A percentile compares a stretch with the other conserved stretches of the same genome.
Evolutionary conservation across 805 yeast genomes (phyloP).

Genomic region (Kuraishia floccosa): DNA sequence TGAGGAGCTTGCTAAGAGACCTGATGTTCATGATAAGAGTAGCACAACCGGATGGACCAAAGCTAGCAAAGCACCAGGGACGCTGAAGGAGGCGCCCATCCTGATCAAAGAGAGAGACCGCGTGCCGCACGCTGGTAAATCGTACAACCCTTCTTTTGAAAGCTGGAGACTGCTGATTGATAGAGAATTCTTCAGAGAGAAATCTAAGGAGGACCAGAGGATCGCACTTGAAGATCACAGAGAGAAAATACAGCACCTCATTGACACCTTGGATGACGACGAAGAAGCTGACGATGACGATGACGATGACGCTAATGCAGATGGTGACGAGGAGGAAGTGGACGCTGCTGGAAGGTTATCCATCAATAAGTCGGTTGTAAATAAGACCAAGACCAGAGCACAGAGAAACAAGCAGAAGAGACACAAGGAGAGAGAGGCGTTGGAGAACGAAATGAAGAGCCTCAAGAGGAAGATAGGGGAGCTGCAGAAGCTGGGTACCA

Average conservation of each 20-base stretch:
- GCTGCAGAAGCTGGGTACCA: constrained; percentile 37
- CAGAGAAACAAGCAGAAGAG: constrained; percentile 64
- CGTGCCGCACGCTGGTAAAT: constrained; percentile 76
- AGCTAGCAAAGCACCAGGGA: constrained; percentile 43
- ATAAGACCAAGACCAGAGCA: constrained; percentile 64
- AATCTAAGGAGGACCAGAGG: constrained; percentile 54
- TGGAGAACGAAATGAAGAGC: constrained; percentile 41
- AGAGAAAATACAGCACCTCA: constrained; percentile 51
- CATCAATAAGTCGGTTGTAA: constrained; percentile 55
- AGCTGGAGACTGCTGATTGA: constrained; percentile 71
- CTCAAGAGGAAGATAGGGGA: constrained; percentile 52
- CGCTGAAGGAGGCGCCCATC: constrained; percentile 42
- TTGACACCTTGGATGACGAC: constrained; percentile 48
- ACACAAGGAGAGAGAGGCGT: constrained; percentile 44
- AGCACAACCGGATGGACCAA: constrained; percentile 31
- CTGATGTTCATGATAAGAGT: constrained; percentile 21
- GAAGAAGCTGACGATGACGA: constrained; percentile 33
- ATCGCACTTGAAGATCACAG: constrained; percentile 50
- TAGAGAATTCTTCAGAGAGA: constrained; percentile 55
- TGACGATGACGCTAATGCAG: constrained; percentile 26
- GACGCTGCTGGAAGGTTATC: constrained; percentile 36
- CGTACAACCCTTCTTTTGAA: constrained; percentile 82
- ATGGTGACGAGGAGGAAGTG: constrained; percentile 22
- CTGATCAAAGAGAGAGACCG: constrained; percentile 34
- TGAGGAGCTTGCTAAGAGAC: constrained; percentile 22